Evolutionary conservation across 352 stramenopile species (phyloP), one percentile per base, ranked within the genome.

Genomic region (Phytophthora chlamydospora): DNA sequence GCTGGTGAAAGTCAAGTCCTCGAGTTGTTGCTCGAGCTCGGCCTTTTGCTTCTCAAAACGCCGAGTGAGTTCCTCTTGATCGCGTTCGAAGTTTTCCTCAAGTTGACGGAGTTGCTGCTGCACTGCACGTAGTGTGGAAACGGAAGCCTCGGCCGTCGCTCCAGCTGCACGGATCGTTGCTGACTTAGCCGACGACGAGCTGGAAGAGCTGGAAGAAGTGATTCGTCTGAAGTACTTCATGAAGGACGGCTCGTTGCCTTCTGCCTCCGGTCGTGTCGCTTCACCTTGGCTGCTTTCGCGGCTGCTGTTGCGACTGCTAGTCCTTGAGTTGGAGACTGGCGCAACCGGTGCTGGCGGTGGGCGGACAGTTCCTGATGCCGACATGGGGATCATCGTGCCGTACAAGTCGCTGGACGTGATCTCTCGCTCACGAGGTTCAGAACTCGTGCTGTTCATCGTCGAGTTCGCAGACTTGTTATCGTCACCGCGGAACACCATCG

Each of bases 161-260:
- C 64, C 66, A 27, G 72, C 72, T 0, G 52, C 61, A 17, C 64
- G 73, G 35, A 67, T 68, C 2, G 59, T 74, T 7, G 24, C 55
- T 10, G 39, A 67, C 38, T 66, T 71, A 8, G 24, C 41, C 14
- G 52, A 42, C 3, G 47, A 50, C 32, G 49, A 66, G 44, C 38
- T 58, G 2, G 44, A 50, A 36, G 49, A 66, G 44, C 38, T 58
- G 2, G 47, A 60, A 24, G 24, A 62, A 21, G 69, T 54, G 40
- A 81, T 73, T 39, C 82, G 64, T 10, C 82, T 74, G 62, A 93
- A 91, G 65, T 91, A 93, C 47, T 90, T 91, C 80, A 93, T 93
- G 65, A 93, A 93, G 16, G 85, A 89, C 29, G 85, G 83, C 62
- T 93, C 67, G 39, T 59, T 71, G 58, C 16, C 62, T 50, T 64